Evolutionary conservation across 164 flowering plant species (phyloP).

Genomic region (Berberis vulgaris): DNA sequence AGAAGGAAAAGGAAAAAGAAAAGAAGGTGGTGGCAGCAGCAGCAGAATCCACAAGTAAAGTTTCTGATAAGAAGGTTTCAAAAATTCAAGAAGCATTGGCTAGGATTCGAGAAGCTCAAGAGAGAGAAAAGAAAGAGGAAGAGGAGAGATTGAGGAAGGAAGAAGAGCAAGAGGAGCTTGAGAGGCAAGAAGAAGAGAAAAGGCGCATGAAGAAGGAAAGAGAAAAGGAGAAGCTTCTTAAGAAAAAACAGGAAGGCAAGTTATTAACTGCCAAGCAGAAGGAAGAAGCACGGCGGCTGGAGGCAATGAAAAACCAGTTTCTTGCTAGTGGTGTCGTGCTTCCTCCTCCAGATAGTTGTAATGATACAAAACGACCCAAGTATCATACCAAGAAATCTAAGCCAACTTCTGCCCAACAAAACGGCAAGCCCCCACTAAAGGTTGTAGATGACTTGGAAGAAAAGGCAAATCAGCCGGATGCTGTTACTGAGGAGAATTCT

Average conservation of each 20-base stretch:
- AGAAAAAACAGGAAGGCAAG: constrained; percentile 79
- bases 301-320: constrained; percentile 77
- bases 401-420: constrained; percentile 33
- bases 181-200: constrained; percentile 80
- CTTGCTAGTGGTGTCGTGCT: constrained; percentile 46
- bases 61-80: constrained; percentile 65
- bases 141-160: constrained; percentile 83
- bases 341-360: constrained; percentile 30
- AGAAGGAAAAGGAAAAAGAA: constrained; percentile 74
- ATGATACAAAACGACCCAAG: constrained; percentile 52
- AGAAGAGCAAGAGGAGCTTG: constrained; percentile 86
- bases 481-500: constrained; percentile 20
- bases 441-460: constrained; percentile 25
- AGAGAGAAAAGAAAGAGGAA: constrained; percentile 75
- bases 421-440: constrained; percentile 34
- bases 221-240: constrained; percentile 81
- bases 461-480: constrained; percentile 26
- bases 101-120: constrained; percentile 76
- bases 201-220: constrained; percentile 73
- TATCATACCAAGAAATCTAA: constrained; percentile 72
- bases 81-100: constrained; percentile 96
- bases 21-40: constrained; percentile 41
- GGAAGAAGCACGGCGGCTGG: constrained; percentile 75
- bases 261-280: constrained; percentile 82
- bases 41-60: constrained; percentile 41